Base-by-base conservation (phyloP, 2,329 filamentous ascomycete species). In the Xylaria sp. region DNA sequence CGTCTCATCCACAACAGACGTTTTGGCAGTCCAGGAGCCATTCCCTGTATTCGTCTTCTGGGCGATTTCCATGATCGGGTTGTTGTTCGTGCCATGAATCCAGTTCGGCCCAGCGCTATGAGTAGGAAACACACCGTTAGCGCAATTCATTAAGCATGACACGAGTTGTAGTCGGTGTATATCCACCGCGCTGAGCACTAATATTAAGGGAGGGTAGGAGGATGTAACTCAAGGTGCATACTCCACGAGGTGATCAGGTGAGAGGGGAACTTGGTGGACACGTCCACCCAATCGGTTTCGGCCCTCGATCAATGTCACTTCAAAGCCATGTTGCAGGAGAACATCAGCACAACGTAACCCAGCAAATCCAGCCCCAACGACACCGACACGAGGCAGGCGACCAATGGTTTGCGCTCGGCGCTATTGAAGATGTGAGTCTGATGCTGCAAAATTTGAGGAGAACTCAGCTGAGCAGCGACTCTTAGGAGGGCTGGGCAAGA, bases 21-120 rank as follows among this genome's bases (percentile, higher is more conserved):
- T 82, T 4, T 78, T 78, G 6, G 80, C 79, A 47, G 88, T 85
- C 76, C 79, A 81, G 57, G 71, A 76, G 11, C 79, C 78, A 1
- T 79, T 72, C 0, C 73, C 69, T 0, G 84, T 91, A 1, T 80
- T 76, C 0, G 88, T 91, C 64, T 84, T 78, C 66, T 82, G 83
- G 11, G 88, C 89, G 17, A 92, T 78, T 43, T 89, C 85, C 38
- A 89, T 74, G 15, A 92, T 90, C 0, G 90, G 88, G 70, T 92
- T 93, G 64, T 87, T 81, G 0, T 85, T 79, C 5, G 88, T 91
- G 33, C 90, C 90, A 62, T 93, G 90, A 53, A 93, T 91, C 90
- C 90, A 93, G 69, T 92, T 93, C n/a, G 90, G 88, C 0, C 90
- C 90, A 31, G 84, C 74, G 66, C 64, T 67, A 40, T 47, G 27